Evolutionary conservation across 768 basidiomycete species (phyloP).

Genomic region (Leucosporidium scottii): DNA sequence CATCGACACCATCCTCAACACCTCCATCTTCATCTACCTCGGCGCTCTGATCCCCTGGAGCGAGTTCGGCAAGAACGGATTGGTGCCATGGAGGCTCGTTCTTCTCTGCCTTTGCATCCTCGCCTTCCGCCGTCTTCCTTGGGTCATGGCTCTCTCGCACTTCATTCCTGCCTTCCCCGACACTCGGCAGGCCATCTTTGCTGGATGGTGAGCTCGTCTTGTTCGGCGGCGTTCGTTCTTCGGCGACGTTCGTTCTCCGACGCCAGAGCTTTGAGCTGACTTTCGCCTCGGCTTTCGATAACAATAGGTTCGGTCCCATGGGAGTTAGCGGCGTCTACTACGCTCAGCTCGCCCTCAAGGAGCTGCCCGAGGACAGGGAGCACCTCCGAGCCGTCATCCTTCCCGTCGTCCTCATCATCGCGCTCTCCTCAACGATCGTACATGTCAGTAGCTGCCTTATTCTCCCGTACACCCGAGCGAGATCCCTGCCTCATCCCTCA

Average conservation of each 20-base stretch:
- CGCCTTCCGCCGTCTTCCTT: conserved; percentile 43
- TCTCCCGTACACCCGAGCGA: no score
- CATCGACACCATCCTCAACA: conserved; percentile 26
- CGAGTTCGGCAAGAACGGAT: conserved; percentile 18
- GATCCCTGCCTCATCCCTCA: no score
- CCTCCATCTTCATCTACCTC: conserved; percentile 42
- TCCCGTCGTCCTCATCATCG: conserved; percentile 44
- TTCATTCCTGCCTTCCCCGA: conserved; percentile 41
- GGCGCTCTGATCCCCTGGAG: conserved; percentile 43
- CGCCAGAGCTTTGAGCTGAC: no score
- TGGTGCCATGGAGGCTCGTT: conserved; percentile 44
- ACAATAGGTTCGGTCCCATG: background rate
- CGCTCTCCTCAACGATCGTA: conserved; percentile 42
- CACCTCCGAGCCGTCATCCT: conserved; percentile 38
- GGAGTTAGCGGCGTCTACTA: conserved; percentile 41
- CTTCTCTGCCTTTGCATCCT: conserved; percentile 43
- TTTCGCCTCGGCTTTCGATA: no score
- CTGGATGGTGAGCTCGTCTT: conserved; percentile 44
- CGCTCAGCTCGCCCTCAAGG: conserved; percentile 41
- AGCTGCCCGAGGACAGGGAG: conserved; percentile 40
- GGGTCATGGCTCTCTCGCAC: conserved; percentile 39
- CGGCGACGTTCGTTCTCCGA: no score
- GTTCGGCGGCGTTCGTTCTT: no score
- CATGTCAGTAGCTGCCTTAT: conserved; percentile 37
- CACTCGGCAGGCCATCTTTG: conserved; percentile 40